Base-by-base conservation (phyloP, 2,329 filamentous ascomycete species). In the Nigrospora sphaerica region DNA sequence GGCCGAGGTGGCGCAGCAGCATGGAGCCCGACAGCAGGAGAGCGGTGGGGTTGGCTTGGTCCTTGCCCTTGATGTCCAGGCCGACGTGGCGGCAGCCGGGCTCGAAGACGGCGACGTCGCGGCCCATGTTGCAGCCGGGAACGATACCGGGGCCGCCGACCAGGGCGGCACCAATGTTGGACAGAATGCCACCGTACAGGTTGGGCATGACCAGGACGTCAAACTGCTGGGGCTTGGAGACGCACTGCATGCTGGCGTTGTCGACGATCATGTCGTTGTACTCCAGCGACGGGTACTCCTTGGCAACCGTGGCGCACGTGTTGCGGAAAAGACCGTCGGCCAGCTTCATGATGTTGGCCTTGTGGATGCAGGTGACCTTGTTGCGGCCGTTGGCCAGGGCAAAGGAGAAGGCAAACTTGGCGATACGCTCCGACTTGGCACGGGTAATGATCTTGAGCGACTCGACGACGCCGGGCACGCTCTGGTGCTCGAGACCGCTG, bases 321-420 rank as follows among this genome's bases (percentile, higher is more conserved):
- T 85, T 92, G 69, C 93, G 87, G 88, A 98, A 98, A 48, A 98
- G 87, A 72, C 93, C 93, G 61, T 98, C 93, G 68, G 91, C 92
- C 49, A 98, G 81, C 82, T 98, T 98, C 93, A 98, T 98, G 77
- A 98, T 98, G 81, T 98, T 98, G 74, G 93, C 93, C 82, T 98
- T 98, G 86, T 98, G 93, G 67, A 98, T 97, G 77, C 92, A 96
- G 57, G 93, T 97, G 48, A 98, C 89, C 86, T 97, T 97, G 80
- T 95, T 92, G 68, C 93, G 84, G 81, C 95, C 92, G 81, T 98
- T 98, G 72, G 93, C 93, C 49, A 97, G 85, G 49, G 93, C 93
- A 65, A 98, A 98, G 66, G 87, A 86, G 70, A 97, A 97, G 56
- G 93, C 93, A 66, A 98, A 98, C 75, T 95, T 95, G 74, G 92